Evolutionary conservation across 2,329 filamentous ascomycete genomes (phyloP).

Genomic region (Microdochium bolleyi): DNA sequence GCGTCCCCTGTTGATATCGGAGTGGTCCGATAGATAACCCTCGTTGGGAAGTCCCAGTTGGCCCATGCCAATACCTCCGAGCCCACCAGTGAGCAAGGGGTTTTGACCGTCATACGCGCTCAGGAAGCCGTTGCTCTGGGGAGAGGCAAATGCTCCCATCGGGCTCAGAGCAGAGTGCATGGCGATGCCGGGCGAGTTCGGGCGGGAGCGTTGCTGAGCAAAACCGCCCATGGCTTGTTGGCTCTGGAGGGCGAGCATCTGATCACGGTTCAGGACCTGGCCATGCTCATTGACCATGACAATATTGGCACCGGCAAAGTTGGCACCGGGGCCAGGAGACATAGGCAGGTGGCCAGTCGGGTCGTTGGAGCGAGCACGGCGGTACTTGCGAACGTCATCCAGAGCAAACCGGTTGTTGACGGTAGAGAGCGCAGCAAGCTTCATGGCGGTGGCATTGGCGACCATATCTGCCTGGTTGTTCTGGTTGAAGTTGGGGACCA

Average conservation of each 20-base stretch:
- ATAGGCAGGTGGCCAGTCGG: conserved; percentile 55
- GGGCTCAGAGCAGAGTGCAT: conserved; percentile 61
- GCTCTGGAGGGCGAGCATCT: conserved; percentile 73
- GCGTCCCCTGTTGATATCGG: conserved; percentile 80
- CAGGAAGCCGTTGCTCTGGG: conserved; percentile 91
- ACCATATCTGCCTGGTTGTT: conserved; percentile 92
- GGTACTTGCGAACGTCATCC: conserved; percentile 94
- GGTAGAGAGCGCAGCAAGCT: conserved; percentile 89
- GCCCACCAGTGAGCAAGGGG: conserved; percentile 60
- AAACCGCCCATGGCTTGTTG: conserved; percentile 52
- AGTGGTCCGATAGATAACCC: conserved; percentile 89
- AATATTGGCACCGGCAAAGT: conserved; percentile 65
- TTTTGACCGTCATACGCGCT: conserved; percentile 75
- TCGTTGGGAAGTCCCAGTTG: conserved; percentile 68
- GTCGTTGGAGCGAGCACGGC: conserved; percentile 83
- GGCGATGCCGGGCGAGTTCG: conserved; percentile 79
- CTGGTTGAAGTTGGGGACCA: conserved; percentile 77
- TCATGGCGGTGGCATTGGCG: conserved; percentile 98
- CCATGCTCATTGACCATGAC: conserved; percentile 95
- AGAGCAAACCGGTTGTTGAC: conserved; percentile 97
- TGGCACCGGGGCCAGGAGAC: conserved; percentile 56
- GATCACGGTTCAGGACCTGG: conserved; percentile 77
- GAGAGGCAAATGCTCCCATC: conserved; percentile 66
- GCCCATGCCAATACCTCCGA: conserved; percentile 63
- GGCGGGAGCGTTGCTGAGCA: conserved; percentile 69